Base-by-base conservation (phyloP, 2,329 filamentous ascomycete genomes). In the Clarireedia hainanense region DNA sequence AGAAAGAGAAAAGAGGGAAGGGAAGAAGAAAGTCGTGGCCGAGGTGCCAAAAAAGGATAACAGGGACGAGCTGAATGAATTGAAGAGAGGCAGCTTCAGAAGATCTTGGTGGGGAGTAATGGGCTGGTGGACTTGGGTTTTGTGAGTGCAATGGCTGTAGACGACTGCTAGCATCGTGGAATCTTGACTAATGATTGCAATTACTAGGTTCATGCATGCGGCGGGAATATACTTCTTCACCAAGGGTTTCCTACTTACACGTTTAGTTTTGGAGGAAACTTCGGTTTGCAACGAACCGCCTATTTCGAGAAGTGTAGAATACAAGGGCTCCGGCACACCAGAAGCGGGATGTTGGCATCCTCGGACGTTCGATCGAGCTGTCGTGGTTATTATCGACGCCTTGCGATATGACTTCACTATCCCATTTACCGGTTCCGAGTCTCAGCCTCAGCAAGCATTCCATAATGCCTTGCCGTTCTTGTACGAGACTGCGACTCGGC, bases 371-470 rank as follows among this genome's bases (percentile, higher is more conserved):
- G 83, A 95, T 60, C 94, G 91, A 69, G 91, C 92, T 10, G 85
- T 99, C 47, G 80, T 99, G 24, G 81, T 99, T 55, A 75, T 99
- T 50, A 87, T 99, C 57, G 94, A 99, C 71, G 94, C 94, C 52
- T 78, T 99, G 57, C 86, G 94, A 58, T 99, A 99, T 73, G 94
- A 99, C 71, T 99, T 99, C 65, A 95, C 92, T 0, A 83, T 97
- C 10, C 94, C 94, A 0, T 85, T 87, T 58, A 9, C 54, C 12
- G 50, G 42, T 6, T 66, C 72, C 7, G 67, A 72, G 52, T 67
- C 68, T 50, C 73, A 77, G n/a, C 58, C 68, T 24, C 70, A 70
- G 12, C 30, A 34, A 34, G 74, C 86, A 58, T 99, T 89, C 70
- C 91, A 96, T 71, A 88, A 99, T 69, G 87, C 91, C 5, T 80